A percentile compares a stretch with the other conserved stretches of the same genome.
Evolutionary conservation across 1,284 basidiomycete genomes (phyloP).

Genomic region (Cryptococcus sp.): DNA sequence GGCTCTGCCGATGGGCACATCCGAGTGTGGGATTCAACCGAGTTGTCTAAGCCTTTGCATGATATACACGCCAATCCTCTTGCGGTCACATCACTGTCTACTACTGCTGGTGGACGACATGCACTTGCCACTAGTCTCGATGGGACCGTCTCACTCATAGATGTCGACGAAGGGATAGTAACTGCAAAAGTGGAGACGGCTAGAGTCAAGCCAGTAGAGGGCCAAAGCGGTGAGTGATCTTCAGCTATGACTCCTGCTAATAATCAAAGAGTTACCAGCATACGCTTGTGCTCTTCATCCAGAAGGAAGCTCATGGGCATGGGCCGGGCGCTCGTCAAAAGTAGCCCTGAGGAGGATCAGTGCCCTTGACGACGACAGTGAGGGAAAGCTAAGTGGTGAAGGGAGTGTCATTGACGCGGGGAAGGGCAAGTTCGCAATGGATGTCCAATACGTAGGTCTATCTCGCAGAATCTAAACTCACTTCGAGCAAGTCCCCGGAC

Average conservation of each 20-base stretch:
- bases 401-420: conserved; percentile 62
- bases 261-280: conserved; percentile 56
- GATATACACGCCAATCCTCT: conserved; percentile 70
- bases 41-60: conserved; percentile 61
- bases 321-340: conserved; percentile 73
- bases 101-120: conserved; percentile 63
- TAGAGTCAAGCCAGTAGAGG: conserved; percentile 58
- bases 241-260: conserved; percentile 7
- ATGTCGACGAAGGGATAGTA: conserved; percentile 63
- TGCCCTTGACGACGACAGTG: conserved; percentile 24
- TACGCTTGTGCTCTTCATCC: conserved; percentile 82
- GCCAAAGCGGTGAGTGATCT: conserved; percentile 67
- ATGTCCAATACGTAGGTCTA: conserved; percentile 68
- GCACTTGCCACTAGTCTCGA: conserved; percentile 78
- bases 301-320: conserved; percentile 68
- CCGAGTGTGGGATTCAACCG: conserved; percentile 55
- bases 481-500: conserved; percentile 70
- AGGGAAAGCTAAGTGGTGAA: conserved; percentile 59
- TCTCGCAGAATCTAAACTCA: conserved; percentile 3
- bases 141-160: conserved; percentile 72
- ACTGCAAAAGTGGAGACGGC: conserved; percentile 72
- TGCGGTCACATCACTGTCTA: conserved; percentile 70
- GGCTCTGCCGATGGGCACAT: conserved; percentile 48
- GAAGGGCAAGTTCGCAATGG: conserved; percentile 78
- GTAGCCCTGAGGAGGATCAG: conserved; percentile 53